Evolutionary conservation across 75 land plant species (phyloP).

Genomic region (Pinus tabuliformis): DNA sequence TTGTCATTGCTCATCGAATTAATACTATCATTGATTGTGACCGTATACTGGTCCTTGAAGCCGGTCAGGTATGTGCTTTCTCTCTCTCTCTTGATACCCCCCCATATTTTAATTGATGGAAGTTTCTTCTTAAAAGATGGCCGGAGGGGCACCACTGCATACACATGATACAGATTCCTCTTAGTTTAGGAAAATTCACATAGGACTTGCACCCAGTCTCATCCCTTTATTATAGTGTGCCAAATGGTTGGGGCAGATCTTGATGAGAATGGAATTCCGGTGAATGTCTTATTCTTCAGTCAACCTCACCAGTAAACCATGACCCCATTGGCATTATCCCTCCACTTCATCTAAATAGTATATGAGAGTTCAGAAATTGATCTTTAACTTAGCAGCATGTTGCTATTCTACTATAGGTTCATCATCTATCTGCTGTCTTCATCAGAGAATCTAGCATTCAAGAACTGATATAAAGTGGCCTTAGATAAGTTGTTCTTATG

Average conservation of each 20-base stretch:
- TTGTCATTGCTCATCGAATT: slow-evolving; percentile 92
- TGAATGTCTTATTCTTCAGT: no score
- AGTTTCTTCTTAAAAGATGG: neutral
- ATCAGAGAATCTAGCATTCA: neutral
- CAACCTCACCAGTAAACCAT: no score
- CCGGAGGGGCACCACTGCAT: no score
- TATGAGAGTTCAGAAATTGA: neutral
- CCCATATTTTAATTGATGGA: neutral
- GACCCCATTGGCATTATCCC: no score
- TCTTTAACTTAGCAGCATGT: neutral
- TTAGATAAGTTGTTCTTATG: neutral
- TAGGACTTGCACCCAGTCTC: no score
- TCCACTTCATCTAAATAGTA: no score
- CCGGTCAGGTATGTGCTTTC: slow-evolving; percentile 59
- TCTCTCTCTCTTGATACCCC: neutral
- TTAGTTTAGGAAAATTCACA: no score
- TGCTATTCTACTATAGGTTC: neutral
- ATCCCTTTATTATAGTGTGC: no score
- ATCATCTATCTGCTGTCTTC: neutral
- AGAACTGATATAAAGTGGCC: neutral
- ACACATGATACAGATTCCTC: no score
- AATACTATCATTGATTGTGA: slow-evolving; percentile 98
- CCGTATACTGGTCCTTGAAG: slow-evolving; percentile 77
- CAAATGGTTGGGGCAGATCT: no score
- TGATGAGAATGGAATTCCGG: no score